These are phyloP conservation scores for Sphagnum fallax DNA, from an alignment of 228 moss, liverwort and hornwort genomes.

Conservation along the genomic window DNA sequence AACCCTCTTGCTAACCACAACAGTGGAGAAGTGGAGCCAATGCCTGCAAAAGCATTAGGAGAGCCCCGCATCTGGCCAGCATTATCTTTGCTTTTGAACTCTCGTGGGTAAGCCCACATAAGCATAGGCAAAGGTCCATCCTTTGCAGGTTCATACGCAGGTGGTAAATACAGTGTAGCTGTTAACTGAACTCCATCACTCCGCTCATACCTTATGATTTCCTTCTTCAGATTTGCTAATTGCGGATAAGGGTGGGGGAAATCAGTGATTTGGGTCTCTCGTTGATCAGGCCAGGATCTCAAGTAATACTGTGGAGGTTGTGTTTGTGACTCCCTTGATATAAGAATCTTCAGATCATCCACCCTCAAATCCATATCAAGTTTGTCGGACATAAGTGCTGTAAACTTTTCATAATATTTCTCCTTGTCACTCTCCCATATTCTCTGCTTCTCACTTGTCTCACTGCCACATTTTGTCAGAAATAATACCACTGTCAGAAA, in stretches of 20 bases:
- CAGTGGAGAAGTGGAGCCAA: conserved; percentile 85
- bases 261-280: conserved; percentile 60
- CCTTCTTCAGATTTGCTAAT: conserved; percentile 62
- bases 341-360: conserved; percentile 58
- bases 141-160: conserved; percentile 61
- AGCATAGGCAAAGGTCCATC: conserved; percentile 81
- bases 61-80: conserved; percentile 95
- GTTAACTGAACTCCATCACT: conserved; percentile 92
- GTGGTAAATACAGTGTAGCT: conserved; percentile 86
- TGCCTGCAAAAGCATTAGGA: conserved; percentile 86
- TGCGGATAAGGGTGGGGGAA: conserved; percentile 99
- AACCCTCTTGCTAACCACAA: conserved; percentile 93
- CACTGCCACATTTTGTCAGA: conserved; percentile 15
- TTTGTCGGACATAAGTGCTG: conserved; percentile 59
- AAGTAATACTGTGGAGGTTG: conserved; percentile 94
- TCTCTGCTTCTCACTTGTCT: conserved; percentile 48
- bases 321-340: conserved; percentile 91
- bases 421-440: conserved; percentile 65
- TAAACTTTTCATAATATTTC: conserved; percentile 46
- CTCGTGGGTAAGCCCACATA: conserved; percentile 98
- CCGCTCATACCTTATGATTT: conserved; percentile 81
- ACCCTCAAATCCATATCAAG: conserved; percentile 65
- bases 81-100: conserved; percentile 93
- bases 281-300: conserved; percentile 71
- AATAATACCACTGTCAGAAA: too few relatives aligned